These are phyloP conservation scores for Thalassiosira mediterranea DNA, from an alignment of 352 stramenopile species.

Conservation along the genomic window DNA sequence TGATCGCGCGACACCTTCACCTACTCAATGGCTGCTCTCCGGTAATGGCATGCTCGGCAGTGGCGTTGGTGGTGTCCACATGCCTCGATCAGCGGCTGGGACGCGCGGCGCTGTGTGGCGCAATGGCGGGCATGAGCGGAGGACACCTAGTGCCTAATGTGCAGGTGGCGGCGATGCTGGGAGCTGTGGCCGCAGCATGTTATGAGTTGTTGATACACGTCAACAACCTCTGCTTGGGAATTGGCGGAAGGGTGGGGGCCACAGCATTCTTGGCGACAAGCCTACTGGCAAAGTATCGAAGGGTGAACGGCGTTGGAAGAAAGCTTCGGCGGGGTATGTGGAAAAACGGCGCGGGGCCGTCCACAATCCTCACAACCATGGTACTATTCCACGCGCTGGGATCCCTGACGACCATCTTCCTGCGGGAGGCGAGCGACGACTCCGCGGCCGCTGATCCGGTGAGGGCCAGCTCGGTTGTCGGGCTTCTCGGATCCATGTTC, in stretches of 20 bases:
- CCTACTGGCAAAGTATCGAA: constrained; percentile 37
- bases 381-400: constrained; percentile 32
- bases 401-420: constrained; percentile 43
- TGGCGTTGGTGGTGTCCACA: constrained; percentile 35
- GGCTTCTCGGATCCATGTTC: constrained; percentile 45
- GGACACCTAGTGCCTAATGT: constrained; percentile 28
- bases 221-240: constrained; percentile 39
- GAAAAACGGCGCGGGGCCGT: constrained; percentile 7
- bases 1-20: constrained; percentile 31
- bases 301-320: constrained; percentile 1
- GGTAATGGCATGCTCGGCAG: constrained; percentile 37
- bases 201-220: constrained; percentile 49
- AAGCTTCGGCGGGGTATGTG: constrained; percentile 18
- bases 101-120: constrained; percentile 49
- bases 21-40: constrained; percentile 30
- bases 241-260: constrained; percentile 43
- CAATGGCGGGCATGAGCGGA: constrained; percentile 51
- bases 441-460: constrained; percentile 43
- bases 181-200: constrained; percentile 23
- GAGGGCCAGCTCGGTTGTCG: constrained; percentile 41
- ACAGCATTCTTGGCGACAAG: constrained; percentile 46
- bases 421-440: constrained; percentile 46
- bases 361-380: constrained; percentile 20
- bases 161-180: constrained; percentile 18
- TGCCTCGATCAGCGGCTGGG: constrained; percentile 45